Base-by-base conservation (phyloP, 2,329 filamentous ascomycete species). In the Periconia sp. region DNA sequence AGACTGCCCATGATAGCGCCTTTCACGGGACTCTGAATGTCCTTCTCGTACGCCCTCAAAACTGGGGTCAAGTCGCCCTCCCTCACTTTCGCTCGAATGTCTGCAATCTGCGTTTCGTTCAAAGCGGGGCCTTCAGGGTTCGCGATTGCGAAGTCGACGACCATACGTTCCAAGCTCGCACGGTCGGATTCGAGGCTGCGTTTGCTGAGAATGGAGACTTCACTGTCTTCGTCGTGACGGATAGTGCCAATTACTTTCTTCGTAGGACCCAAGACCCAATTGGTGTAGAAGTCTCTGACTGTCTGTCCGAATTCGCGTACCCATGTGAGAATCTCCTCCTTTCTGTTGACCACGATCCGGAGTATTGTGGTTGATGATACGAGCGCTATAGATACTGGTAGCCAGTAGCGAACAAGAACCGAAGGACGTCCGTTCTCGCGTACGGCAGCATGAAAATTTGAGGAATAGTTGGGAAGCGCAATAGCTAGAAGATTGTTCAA, bases 201-300 rank as follows among this genome's bases (percentile, higher is more conserved):
- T 46, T 90, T 89, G 73, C 91, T 96, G 88, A 99, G 94, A 54
- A 99, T 88, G 31, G 92, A 94, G 53, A 99, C 92, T 65, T 97
- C 92, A 64, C 90, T 96, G 55, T 85, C 87, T 59, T 89, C 85
- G 61, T 97, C 90, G 68, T 97, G 94, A 4, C 92, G 85, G 55
- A 99, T 97, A 0, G 94, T 99, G 35, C 87, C 85, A 44, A 99
- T 82, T 13, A 99, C 79, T 65, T 90, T 92, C 57, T 84, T 84
- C 1, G 84, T 78, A 0, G 94, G 94, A 52, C 95, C 87, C 9
- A 99, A 76, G 3, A 99, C 87, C 94, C 94, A 99, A 68, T 99
- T 99, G 47, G 85, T 78, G 88, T 92, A 96, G 66, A 99, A 99
- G 68, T 95, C 92, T 40, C 88, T 80, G 1, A 85, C 74, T 0